Evolutionary conservation across 2,329 filamentous ascomycete species (phyloP).

Genomic region (Diaporthe sp.): DNA sequence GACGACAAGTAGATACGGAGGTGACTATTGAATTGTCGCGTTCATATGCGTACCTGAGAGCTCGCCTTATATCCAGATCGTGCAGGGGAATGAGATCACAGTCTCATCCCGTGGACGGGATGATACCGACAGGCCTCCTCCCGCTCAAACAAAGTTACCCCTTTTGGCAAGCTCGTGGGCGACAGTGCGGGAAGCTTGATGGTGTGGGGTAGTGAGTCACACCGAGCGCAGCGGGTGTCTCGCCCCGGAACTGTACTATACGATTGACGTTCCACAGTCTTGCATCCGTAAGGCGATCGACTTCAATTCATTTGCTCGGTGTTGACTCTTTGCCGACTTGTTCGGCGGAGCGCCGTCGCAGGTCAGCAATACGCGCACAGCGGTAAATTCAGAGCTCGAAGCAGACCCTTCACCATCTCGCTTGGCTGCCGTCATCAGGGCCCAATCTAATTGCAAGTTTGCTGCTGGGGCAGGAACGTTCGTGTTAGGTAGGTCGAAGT

Average conservation of each 20-base stretch:
- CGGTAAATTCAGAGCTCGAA: not conserved
- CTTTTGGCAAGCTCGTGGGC: constrained; percentile 13
- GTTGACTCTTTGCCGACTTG: not conserved
- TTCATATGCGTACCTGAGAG: not conserved
- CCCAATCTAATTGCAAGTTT: not conserved
- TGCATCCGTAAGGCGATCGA: not conserved
- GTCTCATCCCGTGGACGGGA: not conserved
- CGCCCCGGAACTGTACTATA: not conserved
- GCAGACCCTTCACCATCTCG: not conserved
- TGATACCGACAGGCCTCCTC: not conserved
- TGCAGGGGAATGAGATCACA: too few species aligned
- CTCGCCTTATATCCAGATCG: not conserved
- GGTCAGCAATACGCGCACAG: not conserved
- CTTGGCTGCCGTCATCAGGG: not conserved
- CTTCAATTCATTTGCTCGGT: not conserved
- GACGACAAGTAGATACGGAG: not conserved
- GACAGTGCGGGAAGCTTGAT: not conserved
- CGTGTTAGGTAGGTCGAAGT: not conserved
- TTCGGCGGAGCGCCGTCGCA: not conserved
- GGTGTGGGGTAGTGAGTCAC: constrained; percentile 31
- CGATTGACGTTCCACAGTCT: not conserved
- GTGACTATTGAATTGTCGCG: not conserved
- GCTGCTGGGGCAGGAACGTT: not conserved
- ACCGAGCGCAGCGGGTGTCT: not conserved
- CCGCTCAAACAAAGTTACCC: not conserved